Percentiles rank a stretch among this genome's conserved stretches.
Evolutionary conservation across 1,284 basidiomycete genomes (phyloP).

Genomic region (Austroboletus novae-zelandiae): DNA sequence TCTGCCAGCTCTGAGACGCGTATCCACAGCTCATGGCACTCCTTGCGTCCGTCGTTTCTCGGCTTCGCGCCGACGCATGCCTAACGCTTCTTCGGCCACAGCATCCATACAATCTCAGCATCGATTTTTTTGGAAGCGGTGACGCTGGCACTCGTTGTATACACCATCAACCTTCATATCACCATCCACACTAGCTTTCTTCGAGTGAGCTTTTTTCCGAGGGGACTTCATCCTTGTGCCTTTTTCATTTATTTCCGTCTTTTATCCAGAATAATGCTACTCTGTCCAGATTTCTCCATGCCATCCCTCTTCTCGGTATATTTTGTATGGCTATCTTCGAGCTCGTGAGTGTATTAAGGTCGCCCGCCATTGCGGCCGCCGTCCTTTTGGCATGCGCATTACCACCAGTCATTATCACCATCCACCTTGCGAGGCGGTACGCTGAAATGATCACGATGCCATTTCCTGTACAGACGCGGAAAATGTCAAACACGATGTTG

Average conservation of each 20-base stretch:
- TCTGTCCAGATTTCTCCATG: conserved; percentile 24
- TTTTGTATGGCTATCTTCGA: conserved; percentile 20
- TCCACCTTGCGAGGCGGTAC: conserved; percentile 9
- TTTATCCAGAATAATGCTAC: conserved; percentile 11
- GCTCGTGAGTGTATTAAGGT: conserved; percentile 16
- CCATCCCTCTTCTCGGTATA: conserved; percentile 28
- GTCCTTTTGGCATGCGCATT: conserved; percentile 23
- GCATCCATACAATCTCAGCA: conserved; percentile 23
- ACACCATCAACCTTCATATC: conserved; percentile 31
- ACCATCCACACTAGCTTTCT: conserved; percentile 15
- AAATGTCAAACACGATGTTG: neutral
- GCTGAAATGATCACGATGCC: conserved; percentile 1
- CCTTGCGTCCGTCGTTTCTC: conserved; percentile 23
- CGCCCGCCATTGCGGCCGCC: conserved; percentile 16
- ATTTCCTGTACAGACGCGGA: conserved; percentile 8
- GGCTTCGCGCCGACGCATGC: neutral
- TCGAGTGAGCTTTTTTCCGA: conserved; percentile 13
- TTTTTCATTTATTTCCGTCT: neutral
- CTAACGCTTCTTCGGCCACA: conserved; percentile 6
- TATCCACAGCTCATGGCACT: conserved; percentile 24
- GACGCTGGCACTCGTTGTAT: conserved; percentile 29
- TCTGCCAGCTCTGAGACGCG: neutral
- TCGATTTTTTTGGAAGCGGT: conserved; percentile 17
- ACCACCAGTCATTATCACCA: conserved; percentile 16
- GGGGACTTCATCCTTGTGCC: neutral